Evolutionary conservation across 1,139 yeast genomes (phyloP).

Genomic region (Diutina scorzettiae): DNA sequence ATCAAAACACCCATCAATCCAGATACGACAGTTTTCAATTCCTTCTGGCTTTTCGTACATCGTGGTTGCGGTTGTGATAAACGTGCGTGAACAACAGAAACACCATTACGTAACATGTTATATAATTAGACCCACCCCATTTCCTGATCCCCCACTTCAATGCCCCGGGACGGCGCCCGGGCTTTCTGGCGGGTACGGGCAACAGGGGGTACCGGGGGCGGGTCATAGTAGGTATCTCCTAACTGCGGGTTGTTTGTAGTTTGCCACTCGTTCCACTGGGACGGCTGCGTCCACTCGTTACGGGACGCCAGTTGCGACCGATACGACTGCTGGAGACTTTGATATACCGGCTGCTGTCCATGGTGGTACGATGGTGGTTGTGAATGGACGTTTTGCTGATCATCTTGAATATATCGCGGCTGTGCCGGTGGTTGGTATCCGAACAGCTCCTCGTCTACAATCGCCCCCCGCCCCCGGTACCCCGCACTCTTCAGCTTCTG

Average conservation of each 20-base stretch:
- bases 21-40: slow-evolving; percentile 39
- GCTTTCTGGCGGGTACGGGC: no score
- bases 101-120: background rate
- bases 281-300: no score
- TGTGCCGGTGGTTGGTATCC: background rate
- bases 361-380: background rate
- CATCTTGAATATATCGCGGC: background rate
- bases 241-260: no score
- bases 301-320: no score
- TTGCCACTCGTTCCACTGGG: no score
- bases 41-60: slow-evolving; percentile 28
- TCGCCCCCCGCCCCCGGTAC: background rate
- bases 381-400: no score
- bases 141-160: slow-evolving; percentile 2
- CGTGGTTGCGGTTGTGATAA: background rate
- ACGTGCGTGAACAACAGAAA: background rate
- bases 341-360: background rate
- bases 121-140: background rate
- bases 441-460: background rate
- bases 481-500: slow-evolving; percentile 10
- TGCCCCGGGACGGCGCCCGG: no score
- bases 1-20: slow-evolving; percentile 98
- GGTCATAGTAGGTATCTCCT: no score
- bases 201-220: no score
- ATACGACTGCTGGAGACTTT: background rate